Base-by-base conservation (phyloP, 768 basidiomycete genomes). In the Gyrodon lividus region DNA sequence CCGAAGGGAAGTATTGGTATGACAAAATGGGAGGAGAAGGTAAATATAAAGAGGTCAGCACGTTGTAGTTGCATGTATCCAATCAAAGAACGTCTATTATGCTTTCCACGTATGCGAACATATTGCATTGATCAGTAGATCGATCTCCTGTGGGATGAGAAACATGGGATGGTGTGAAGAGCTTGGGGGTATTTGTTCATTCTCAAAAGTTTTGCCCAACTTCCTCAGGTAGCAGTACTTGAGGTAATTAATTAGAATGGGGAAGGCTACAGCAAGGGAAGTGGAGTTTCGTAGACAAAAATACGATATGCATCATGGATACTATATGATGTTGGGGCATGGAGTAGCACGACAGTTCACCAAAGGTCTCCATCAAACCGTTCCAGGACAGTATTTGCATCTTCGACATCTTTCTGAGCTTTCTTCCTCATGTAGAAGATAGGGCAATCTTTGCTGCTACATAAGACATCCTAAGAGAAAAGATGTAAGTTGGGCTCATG, bases 391-490 rank as follows among this genome's bases (percentile, higher is more conserved):
- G 77, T 65, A 55, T 81, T 83, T 3, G 89, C 80, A 59, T 98
- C 94, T 56, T 92, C 92, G 0, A 96, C 97, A 64, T 98, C 96
- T 68, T 98, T 98, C 70, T 98, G 97, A 8, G 95, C 87, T 64
- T 98, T 98, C 74, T 98, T 98, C 38, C 97, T 76, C 87, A 97
- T 93, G 67, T 99, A 99, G 71, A 95, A 99, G 54, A 98, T 98
- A 0, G 97, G 97, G 60, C 97, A 99, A 71, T 99, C 97, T 65
- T 91, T 95, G 65, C 91, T 94, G 0, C 92, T 89, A 65, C 96
- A 99, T 24, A 99, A 75, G 8, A 98, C 97, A 65, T 99, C 97
- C 91, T 97, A 59, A 9, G 46, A 28, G 34, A 52, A 28, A 43
- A 19, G 5, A 16, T 22, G 45, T 45, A 31, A 31, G 50, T 48